phyloP scores from a whole-genome alignment of 2,329 filamentous ascomycete species.

The Trichoderma koningiopsis region DNA sequence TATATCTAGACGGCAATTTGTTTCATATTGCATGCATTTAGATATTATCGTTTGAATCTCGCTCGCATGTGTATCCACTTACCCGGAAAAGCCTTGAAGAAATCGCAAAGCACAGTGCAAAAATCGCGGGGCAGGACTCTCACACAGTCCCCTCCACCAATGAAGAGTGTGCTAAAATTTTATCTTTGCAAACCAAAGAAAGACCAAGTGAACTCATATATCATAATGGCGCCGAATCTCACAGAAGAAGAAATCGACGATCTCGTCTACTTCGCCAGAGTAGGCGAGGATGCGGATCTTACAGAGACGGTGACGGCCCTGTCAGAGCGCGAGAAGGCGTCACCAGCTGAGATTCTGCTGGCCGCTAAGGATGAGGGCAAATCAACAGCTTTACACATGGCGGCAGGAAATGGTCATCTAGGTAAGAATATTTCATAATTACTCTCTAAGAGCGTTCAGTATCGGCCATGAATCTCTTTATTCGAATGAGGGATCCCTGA shows the following conservation, averaged over 20 bases:
- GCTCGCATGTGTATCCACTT: background rate
- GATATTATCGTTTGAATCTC: background rate
- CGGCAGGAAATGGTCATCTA: conserved; percentile 83
- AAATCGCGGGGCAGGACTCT: conserved; percentile 38
- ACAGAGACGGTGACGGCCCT: conserved; percentile 60
- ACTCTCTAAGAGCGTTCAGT: background rate
- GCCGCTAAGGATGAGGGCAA: conserved; percentile 73
- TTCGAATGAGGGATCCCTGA: too few relatives aligned
- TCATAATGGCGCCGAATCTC: conserved; percentile 55
- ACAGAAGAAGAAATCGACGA: conserved; percentile 86
- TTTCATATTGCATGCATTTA: too few relatives aligned
- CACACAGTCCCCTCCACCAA: conserved; percentile 45
- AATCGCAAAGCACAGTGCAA: conserved; percentile 37
- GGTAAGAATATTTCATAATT: conserved; percentile 52
- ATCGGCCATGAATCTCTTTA: too few relatives aligned
- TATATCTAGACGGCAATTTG: too few relatives aligned
- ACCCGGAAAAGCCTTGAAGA: background rate
- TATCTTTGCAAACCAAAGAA: conserved; percentile 25
- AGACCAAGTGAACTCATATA: conserved; percentile 11
- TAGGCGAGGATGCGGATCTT: conserved; percentile 74
- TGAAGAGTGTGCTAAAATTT: conserved; percentile 36
- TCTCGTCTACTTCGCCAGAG: conserved; percentile 82
- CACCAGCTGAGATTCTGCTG: conserved; percentile 65
- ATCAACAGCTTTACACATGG: conserved; percentile 87
- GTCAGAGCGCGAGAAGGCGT: conserved; percentile 60